A percentile compares a stretch with the other conserved stretches of the same genome.
Conservation (phyloP, 192 early-diverging fungal genomes). For the Neocallimastix lanati region DNA sequence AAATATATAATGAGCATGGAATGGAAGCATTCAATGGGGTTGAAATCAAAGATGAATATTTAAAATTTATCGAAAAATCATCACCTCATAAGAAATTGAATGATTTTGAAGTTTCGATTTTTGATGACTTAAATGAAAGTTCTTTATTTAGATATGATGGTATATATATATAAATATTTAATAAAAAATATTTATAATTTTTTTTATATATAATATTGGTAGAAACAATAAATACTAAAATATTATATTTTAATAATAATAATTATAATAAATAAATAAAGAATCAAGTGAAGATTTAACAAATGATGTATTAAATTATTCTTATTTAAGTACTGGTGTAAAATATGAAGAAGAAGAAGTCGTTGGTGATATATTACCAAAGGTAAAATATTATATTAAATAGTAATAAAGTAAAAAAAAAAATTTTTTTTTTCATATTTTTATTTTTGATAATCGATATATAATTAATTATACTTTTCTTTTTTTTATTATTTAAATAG, state of each 20-base stretch:
- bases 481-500: too few species aligned
- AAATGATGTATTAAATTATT: not conserved
- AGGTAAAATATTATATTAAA: too few species aligned
- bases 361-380: too few species aligned
- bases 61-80: not conserved
- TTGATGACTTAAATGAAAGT: not conserved
- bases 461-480: too few species aligned
- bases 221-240: too few species aligned
- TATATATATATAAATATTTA: too few species aligned
- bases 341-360: not conserved
- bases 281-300: not conserved
- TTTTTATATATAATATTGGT: too few species aligned
- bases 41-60: not conserved
- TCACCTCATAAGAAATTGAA: not conserved
- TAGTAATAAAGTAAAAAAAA: too few species aligned
- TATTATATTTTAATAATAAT: not conserved
- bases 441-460: too few species aligned
- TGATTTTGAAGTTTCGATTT: not conserved
- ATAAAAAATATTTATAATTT: too few species aligned
- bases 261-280: too few species aligned
- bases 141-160: not conserved
- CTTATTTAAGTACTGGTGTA: not conserved
- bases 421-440: too few species aligned
- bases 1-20: not conserved
- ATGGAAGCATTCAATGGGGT: not conserved